phyloP scores from a whole-genome alignment of 2,329 filamentous ascomycete genomes.

The Neurospora sp. region DNA sequence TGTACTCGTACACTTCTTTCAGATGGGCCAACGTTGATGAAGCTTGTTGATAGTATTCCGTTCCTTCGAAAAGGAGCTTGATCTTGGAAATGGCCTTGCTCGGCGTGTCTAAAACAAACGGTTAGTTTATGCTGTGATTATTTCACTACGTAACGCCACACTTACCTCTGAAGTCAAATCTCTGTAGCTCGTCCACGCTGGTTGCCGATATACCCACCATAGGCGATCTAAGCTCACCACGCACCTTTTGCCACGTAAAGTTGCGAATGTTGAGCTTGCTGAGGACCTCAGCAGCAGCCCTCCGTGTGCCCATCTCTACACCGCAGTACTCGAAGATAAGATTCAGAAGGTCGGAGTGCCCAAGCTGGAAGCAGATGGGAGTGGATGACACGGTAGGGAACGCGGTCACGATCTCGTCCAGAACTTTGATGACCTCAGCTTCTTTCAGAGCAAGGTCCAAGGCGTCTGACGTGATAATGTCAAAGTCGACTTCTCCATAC shows the following conservation, averaged over 20 bases:
- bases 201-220: constrained; percentile 76
- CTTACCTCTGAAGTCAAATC: constrained; percentile 80
- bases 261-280: constrained; percentile 79
- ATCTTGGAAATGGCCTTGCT: constrained; percentile 48
- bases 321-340: constrained; percentile 86
- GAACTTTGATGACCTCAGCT: constrained; percentile 84
- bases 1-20: constrained; percentile 66
- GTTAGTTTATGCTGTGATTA: constrained; percentile 7
- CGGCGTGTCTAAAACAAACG: constrained; percentile 34
- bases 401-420: constrained; percentile 78
- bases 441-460: constrained; percentile 82
- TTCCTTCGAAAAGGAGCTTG: constrained; percentile 51
- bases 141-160: background rate
- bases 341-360: constrained; percentile 78
- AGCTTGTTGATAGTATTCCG: constrained; percentile 62
- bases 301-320: constrained; percentile 58
- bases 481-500: constrained; percentile 88
- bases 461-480: constrained; percentile 78
- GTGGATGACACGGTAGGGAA: constrained; percentile 65
- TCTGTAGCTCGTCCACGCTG: constrained; percentile 78
- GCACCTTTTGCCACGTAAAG: constrained; percentile 74
- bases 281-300: constrained; percentile 69
- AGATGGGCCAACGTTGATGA: constrained; percentile 72
- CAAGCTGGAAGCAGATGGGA: constrained; percentile 81
- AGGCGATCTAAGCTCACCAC: constrained; percentile 71